Evolutionary conservation across 2,329 filamentous ascomycete genomes (phyloP), one percentile per base, ranked within the genome.

Genomic region (Cladosporium sp.): DNA sequence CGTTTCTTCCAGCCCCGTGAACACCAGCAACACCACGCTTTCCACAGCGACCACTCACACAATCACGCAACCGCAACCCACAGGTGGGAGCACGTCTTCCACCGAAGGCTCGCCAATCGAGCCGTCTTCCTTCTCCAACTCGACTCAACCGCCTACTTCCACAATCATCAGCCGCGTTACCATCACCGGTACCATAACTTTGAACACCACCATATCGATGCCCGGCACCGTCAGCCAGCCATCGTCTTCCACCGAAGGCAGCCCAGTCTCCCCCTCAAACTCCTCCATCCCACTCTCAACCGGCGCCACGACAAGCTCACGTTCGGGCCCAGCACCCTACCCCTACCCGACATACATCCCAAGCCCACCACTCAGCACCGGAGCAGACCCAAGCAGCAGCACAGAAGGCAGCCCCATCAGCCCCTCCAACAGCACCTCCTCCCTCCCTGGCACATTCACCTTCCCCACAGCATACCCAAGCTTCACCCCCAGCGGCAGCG

Each of bases 241-340:
- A 1, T 27, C 41, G 37, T 53, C 37, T 39, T 27, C 41, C 19
- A 42, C 49, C 1, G 47, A 49, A 42, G 43, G 17, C 22, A 37
- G 34, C 6, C 41, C 47, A 8, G 32, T 58, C 15, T 32, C 45
- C 12, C 30, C 32, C 4, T 22, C 39, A 4, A 15, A 27, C 24
- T 48, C 52, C 13, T 24, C 55, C 61, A 39, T 51, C 41, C 13
- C 62, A 58, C 45, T 43, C 55, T 17, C 66, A 58, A 32, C 65
- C 65, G 40, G 67, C 66, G 18, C 59, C 59, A 32, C 70, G 65
- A 11, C 67, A 65, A 29, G 62, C 64, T 30, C 68, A 66, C n/a
- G 70, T 70, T 1, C 69, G 69, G 8, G 70, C 70, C 19, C 70
- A 68, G 34, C 70, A 67, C 22, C 65, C 68, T 42, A 70, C 34